Evolutionary conservation across 106 monocot genomes (phyloP).

Genomic region (Gastrodia elata): DNA sequence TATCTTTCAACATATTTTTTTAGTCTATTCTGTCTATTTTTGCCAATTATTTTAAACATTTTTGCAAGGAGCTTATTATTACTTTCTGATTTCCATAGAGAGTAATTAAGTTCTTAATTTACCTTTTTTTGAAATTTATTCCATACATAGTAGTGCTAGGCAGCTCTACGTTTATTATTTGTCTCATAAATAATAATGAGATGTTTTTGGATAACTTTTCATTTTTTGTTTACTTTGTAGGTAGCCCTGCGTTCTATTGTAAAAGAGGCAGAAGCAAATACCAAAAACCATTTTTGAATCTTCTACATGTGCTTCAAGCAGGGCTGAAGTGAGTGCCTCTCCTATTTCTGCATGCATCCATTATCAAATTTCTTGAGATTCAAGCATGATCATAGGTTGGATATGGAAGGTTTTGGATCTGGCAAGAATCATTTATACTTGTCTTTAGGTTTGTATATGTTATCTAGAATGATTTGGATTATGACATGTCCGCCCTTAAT

Average conservation of each 20-base stretch:
- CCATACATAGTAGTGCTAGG: background rate
- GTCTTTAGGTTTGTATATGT: background rate
- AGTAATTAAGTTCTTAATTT: no score
- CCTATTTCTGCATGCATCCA: background rate
- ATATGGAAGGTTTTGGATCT: background rate
- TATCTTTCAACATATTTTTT: background rate
- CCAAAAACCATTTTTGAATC: background rate
- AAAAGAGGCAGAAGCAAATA: background rate
- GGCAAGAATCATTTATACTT: background rate
- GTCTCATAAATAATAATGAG: background rate
- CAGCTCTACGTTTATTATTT: background rate
- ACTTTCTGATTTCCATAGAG: no score
- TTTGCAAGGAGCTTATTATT: background rate
- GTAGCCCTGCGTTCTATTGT: background rate
- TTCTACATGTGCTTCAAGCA: background rate
- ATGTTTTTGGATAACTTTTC: background rate
- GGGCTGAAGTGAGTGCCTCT: background rate
- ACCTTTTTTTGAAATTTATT: background rate
- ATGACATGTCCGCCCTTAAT: background rate
- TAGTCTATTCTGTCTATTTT: background rate
- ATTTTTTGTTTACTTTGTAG: background rate
- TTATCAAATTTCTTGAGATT: background rate
- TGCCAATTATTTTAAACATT: background rate
- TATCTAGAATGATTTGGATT: background rate
- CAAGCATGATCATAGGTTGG: background rate